Percentiles rank a stretch among this genome's conserved stretches.
phyloP scores from a whole-genome alignment of 768 basidiomycete species.

The Dioszegia aurantiaca region DNA sequence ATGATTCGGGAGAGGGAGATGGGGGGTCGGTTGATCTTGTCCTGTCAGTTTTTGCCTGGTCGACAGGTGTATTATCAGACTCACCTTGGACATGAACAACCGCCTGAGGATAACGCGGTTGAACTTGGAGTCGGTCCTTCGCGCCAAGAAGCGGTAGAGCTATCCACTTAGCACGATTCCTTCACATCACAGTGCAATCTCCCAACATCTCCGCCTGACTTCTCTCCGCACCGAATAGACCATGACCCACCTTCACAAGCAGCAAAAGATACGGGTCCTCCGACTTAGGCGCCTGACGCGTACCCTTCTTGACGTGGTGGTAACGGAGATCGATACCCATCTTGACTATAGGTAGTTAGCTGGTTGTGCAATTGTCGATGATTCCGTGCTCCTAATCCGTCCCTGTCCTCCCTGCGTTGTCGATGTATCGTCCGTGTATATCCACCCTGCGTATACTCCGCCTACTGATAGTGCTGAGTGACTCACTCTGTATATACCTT shows the following conservation, averaged over 20 bases:
- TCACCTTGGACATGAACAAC: conserved; percentile 84
- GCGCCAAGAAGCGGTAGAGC: conserved; percentile 98
- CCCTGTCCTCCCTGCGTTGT: background rate
- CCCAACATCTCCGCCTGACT: too few relatives aligned
- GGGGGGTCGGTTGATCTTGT: conserved; percentile 86
- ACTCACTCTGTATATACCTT: conserved; percentile 6
- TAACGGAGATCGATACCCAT: conserved; percentile 89
- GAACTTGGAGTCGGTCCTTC: conserved; percentile 90
- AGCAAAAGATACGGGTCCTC: conserved; percentile 99
- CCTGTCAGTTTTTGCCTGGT: background rate
- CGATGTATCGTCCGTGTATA: background rate
- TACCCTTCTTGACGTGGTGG: conserved; percentile 99
- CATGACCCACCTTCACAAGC: conserved; percentile 79
- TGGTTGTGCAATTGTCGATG: background rate
- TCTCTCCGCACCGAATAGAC: too few relatives aligned
- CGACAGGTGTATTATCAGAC: background rate
- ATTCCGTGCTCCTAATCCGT: background rate
- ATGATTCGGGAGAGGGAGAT: conserved; percentile 88
- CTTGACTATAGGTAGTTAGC: conserved; percentile 22
- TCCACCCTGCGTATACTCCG: background rate
- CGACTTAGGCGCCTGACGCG: conserved; percentile 90
- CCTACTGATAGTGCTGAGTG: background rate
- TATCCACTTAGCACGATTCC: conserved; percentile 50
- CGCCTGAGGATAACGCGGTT: conserved; percentile 91
- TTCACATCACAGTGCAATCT: conserved; percentile 4